Conservation (phyloP, 1,139 yeast genomes). For the Chernovozyma sophiae-reginae region DNA sequence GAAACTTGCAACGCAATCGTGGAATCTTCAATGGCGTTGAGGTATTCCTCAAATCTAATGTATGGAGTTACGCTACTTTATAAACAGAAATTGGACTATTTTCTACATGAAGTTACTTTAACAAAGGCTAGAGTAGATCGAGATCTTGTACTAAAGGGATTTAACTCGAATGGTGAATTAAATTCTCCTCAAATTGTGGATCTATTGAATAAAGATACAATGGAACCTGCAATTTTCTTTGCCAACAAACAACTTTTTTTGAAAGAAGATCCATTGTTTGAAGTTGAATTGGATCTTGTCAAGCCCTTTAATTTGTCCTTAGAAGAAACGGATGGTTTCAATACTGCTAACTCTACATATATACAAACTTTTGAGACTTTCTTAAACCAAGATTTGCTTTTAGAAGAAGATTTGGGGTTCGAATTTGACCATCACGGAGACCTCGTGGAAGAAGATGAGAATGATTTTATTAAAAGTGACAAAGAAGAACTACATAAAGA, state of each 20-base stretch:
- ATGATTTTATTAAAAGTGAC: neutral
- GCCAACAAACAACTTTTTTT: constrained; percentile 15
- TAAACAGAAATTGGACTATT: constrained; percentile 45
- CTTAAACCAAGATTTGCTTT: neutral
- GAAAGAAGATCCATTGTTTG: constrained; percentile 40
- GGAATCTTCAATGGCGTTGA: constrained; percentile 28
- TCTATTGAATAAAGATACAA: constrained; percentile 1
- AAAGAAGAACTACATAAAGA: neutral
- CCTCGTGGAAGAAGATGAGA: neutral
- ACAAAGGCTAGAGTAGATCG: constrained; percentile 24
- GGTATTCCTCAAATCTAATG: constrained; percentile 48
- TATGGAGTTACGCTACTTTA: constrained; percentile 57
- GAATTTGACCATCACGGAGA: constrained; percentile 1
- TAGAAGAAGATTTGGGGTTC: constrained; percentile 1
- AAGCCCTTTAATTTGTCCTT: constrained; percentile 10
- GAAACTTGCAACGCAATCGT: constrained; percentile 36
- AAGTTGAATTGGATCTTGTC: constrained; percentile 28
- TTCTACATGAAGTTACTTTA: constrained; percentile 31
- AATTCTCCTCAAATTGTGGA: neutral
- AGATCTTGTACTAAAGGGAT: constrained; percentile 11
- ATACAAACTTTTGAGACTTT: neutral
- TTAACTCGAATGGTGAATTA: neutral
- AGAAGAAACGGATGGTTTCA: neutral
- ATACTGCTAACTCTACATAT: neutral
- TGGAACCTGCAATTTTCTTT: neutral